Conservation (phyloP, 495 filamentous ascomycete species). For the Penicillium parvum region DNA sequence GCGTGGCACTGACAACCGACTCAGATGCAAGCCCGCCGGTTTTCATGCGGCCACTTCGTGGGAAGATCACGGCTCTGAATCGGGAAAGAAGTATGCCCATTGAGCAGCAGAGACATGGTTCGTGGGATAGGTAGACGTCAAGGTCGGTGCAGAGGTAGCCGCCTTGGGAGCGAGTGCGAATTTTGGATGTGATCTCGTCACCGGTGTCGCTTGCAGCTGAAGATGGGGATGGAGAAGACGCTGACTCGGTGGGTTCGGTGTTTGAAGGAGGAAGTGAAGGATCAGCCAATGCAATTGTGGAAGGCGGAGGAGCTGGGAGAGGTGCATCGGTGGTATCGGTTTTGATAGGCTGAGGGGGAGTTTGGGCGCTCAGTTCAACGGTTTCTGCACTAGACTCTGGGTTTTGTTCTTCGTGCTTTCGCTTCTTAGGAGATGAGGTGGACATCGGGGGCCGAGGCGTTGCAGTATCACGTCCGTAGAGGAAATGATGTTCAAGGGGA, state of each 20-base stretch:
- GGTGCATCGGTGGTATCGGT: neutral
- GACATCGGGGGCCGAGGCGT: neutral
- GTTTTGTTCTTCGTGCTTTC: conserved; percentile 19
- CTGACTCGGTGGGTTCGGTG: conserved; percentile 6
- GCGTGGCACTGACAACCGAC: conserved; percentile 22
- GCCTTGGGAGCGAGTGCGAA: conserved; percentile 48
- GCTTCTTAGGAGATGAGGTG: conserved; percentile 16
- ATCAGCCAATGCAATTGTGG: neutral
- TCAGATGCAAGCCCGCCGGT: conserved; percentile 42
- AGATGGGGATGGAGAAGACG: neutral
- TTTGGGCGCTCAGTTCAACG: neutral
- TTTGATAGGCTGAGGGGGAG: neutral
- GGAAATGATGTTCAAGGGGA: conserved; percentile 35
- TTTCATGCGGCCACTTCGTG: conserved; percentile 42
- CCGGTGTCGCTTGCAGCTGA: no score
- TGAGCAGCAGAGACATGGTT: conserved; percentile 92
- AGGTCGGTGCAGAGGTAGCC: conserved; percentile 94
- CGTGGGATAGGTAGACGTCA: conserved; percentile 87
- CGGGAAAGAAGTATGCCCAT: conserved; percentile 94
- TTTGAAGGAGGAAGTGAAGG: neutral
- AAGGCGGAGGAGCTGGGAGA: conserved; percentile 17
- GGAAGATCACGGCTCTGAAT: conserved; percentile 79
- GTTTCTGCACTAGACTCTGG: conserved; percentile 6
- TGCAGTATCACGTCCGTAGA: conserved; percentile 19
- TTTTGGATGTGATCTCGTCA: conserved; percentile 24